Percentiles rank a stretch among this genome's conserved stretches.
Evolutionary conservation across 1,284 basidiomycete species (phyloP).

Genomic region (Bondarzewia mesenterica): DNA sequence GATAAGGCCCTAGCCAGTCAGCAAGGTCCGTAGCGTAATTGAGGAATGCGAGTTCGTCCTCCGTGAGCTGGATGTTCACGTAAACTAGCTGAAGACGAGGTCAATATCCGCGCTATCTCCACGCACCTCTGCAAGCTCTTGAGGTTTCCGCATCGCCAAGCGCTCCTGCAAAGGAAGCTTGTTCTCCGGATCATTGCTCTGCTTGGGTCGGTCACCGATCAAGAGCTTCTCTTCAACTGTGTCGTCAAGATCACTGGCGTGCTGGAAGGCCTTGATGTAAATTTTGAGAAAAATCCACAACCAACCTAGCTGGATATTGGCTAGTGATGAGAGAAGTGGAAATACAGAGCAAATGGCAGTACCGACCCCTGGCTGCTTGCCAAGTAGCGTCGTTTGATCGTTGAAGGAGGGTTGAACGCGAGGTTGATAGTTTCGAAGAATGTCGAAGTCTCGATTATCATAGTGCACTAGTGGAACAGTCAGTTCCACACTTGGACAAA

Average conservation of each 20-base stretch:
- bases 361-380: conserved; percentile 52
- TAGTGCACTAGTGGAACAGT: conserved; percentile 43
- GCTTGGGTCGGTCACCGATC: conserved; percentile 71
- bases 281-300: conserved; percentile 60
- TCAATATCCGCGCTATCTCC: too few relatives aligned
- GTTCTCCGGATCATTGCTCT: conserved; percentile 40
- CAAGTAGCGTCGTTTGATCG: conserved; percentile 61
- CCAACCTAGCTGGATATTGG: conserved; percentile 72
- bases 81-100: conserved; percentile 3
- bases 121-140: conserved; percentile 49
- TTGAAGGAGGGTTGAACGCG: conserved; percentile 39
- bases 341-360: neutral
- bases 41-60: conserved; percentile 48
- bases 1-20: conserved; percentile 69
- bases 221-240: conserved; percentile 70
- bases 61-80: conserved; percentile 44
- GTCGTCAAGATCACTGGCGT: conserved; percentile 70
- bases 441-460: conserved; percentile 77
- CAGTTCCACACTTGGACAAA: conserved; percentile 1
- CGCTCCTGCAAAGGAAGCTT: conserved; percentile 49
- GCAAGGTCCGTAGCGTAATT: conserved; percentile 53
- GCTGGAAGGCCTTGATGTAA: conserved; percentile 68
- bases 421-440: conserved; percentile 76
- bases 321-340: neutral
- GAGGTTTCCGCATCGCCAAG: conserved; percentile 37